A percentile compares a stretch with the other conserved stretches of the same genome.
phyloP scores from a whole-genome alignment of 352 stramenopile species.

The Globisporangium apiculatum region DNA sequence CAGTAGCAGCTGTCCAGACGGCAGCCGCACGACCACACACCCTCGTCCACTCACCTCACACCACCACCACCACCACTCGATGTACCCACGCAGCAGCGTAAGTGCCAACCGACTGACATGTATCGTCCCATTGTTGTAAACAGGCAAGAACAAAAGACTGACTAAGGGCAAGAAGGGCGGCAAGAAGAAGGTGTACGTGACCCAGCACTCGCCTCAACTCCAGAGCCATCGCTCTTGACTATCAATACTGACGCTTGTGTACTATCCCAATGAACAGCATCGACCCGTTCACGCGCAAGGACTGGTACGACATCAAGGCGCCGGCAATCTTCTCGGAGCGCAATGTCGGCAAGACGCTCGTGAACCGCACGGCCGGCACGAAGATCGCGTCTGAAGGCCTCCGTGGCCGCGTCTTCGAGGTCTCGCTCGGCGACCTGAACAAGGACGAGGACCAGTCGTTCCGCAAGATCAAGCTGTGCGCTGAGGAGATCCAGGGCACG shows the following conservation, averaged over 20 bases:
- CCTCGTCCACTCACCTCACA: not conserved
- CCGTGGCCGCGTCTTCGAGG: slow-evolving; percentile 98
- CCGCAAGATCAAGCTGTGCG: slow-evolving; percentile 98
- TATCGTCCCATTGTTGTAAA: not conserved
- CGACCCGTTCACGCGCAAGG: slow-evolving; percentile 99
- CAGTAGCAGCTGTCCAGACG: not conserved
- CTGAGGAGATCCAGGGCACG: slow-evolving; percentile 96
- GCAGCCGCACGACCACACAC: not conserved
- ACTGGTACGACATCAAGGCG: slow-evolving; percentile 96
- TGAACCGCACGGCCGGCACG: slow-evolving; percentile 94
- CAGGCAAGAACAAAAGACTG: slow-evolving; percentile 90
- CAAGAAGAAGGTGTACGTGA: slow-evolving; percentile 89
- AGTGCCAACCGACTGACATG: too few relatives aligned
- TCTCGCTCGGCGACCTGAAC: slow-evolving; percentile 98
- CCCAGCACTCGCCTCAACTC: too few relatives aligned
- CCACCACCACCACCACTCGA: too few relatives aligned
- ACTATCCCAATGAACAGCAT: slow-evolving; percentile 45
- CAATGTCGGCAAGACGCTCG: slow-evolving; percentile 98
- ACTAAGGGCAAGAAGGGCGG: slow-evolving; percentile 90
- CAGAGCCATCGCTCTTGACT: not conserved
- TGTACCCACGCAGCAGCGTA: too few relatives aligned
- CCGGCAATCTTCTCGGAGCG: slow-evolving; percentile 97
- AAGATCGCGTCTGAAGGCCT: slow-evolving; percentile 98
- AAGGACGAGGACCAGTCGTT: slow-evolving; percentile 97
- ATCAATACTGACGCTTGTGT: slow-evolving; percentile 8